Conservation (phyloP, 73 alveolate species). For the Tetrahymena malaccensis region DNA sequence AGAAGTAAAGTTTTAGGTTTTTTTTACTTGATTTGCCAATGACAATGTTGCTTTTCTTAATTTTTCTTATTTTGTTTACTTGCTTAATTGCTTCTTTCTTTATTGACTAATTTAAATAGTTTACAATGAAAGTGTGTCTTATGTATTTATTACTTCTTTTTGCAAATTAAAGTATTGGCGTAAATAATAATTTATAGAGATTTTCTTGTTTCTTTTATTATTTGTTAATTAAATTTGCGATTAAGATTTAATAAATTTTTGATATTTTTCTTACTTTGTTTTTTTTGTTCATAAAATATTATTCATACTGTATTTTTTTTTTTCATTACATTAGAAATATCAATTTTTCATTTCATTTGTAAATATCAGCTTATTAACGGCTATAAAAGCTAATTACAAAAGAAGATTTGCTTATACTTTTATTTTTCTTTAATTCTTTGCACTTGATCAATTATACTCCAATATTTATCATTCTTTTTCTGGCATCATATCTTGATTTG, state of each 20-base stretch:
- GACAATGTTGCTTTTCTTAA: background rate
- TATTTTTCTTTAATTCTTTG: background rate
- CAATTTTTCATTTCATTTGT: background rate
- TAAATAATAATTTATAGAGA: background rate
- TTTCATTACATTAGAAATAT: background rate
- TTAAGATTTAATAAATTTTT: background rate
- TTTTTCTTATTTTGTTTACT: background rate
- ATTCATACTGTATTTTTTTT: background rate
- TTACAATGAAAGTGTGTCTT: background rate
- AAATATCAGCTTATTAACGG: background rate
- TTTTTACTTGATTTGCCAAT: too few species aligned
- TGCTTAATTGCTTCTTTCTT: background rate
- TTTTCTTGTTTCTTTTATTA: background rate
- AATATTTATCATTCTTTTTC: background rate
- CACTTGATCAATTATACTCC: background rate
- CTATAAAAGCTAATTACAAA: background rate
- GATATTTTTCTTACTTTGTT: background rate
- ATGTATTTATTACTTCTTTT: background rate
- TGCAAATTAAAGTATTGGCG: background rate
- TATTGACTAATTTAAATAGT: background rate
- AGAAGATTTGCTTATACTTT: background rate
- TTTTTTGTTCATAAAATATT: background rate
- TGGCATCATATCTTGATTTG: too few species aligned
- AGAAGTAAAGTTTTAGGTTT: background rate
- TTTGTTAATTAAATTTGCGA: background rate